phyloP scores from a whole-genome alignment of 306 rosid species.

The Acmispon strigosus region DNA sequence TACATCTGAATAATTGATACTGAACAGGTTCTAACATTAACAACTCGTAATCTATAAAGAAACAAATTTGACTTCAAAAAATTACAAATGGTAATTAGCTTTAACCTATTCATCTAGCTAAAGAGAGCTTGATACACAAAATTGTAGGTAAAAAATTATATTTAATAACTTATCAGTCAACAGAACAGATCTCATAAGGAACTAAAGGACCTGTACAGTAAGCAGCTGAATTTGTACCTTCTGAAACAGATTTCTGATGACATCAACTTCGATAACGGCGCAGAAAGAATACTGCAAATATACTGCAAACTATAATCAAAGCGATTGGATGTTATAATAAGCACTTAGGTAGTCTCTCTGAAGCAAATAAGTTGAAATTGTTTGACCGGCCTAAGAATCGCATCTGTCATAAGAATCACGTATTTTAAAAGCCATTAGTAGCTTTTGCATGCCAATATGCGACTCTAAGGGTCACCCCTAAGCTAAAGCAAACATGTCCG shows the following conservation, averaged over 20 bases:
- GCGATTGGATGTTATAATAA: slow-evolving; percentile 12
- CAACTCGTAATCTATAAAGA: slow-evolving; percentile 11
- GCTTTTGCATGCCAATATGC: too few species aligned
- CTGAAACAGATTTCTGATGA: slow-evolving; percentile 26
- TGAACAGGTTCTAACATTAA: slow-evolving; percentile 12
- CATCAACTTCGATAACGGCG: not conserved
- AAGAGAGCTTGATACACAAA: slow-evolving; percentile 17
- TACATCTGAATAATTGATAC: not conserved
- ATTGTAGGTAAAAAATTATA: slow-evolving; percentile 21
- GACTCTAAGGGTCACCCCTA: too few species aligned
- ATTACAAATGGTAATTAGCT: slow-evolving; percentile 19
- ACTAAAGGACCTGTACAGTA: slow-evolving; percentile 42
- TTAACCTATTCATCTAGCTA: slow-evolving; percentile 22
- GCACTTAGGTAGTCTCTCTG: slow-evolving; percentile 12
- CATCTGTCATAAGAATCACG: too few species aligned
- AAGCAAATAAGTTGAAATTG: slow-evolving; percentile 21
- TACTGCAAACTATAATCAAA: not conserved
- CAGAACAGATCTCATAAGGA: slow-evolving; percentile 12
- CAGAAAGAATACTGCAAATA: slow-evolving; percentile 18
- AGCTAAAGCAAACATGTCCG: not conserved
- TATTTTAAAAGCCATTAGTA: too few species aligned
- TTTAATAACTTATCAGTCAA: slow-evolving; percentile 16
- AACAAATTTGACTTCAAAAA: slow-evolving; percentile 23
- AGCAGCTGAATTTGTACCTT: slow-evolving; percentile 34
- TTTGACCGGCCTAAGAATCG: not conserved